phyloP scores from a whole-genome alignment of 2,329 filamentous ascomycete genomes.

The Hymenoscyphus fructigenus region DNA sequence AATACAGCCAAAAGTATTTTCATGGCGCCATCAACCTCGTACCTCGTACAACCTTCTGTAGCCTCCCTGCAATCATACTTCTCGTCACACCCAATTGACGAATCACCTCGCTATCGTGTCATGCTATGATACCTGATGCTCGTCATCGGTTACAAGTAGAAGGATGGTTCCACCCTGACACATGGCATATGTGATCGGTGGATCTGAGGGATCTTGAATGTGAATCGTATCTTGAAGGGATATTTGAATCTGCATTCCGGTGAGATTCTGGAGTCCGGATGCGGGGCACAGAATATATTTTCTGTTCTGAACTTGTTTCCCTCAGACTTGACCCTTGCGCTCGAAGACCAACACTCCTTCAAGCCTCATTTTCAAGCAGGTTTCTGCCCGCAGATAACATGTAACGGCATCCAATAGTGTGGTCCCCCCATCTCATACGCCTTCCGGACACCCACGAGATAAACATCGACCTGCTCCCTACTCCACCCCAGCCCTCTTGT shows the following conservation, averaged over 20 bases:
- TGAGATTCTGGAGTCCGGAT: not conserved
- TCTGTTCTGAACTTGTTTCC: not conserved
- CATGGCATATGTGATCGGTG: not conserved
- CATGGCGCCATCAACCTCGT: no score
- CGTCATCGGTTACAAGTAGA: not conserved
- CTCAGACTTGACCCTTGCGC: not conserved
- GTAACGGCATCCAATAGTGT: slow-evolving; percentile 55
- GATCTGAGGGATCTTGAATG: no score
- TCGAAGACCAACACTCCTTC: not conserved
- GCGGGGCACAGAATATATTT: not conserved
- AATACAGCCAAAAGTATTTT: not conserved
- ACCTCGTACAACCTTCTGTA: no score
- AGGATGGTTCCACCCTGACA: not conserved
- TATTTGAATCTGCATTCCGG: no score
- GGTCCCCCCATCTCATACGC: slow-evolving; percentile 44
- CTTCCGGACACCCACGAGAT: slow-evolving; percentile 48
- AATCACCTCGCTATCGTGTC: not conserved
- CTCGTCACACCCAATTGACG: not conserved
- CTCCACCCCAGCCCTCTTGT: slow-evolving; percentile 50
- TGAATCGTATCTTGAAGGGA: not conserved
- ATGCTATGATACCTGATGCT: not conserved
- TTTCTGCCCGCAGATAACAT: slow-evolving; percentile 55
- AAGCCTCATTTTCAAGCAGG: slow-evolving; percentile 32
- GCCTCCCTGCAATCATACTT: no score
- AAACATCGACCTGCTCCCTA: slow-evolving; percentile 48